Base-by-base conservation (phyloP, 257 asterid genomes). In the Eucommia ulmoides region DNA sequence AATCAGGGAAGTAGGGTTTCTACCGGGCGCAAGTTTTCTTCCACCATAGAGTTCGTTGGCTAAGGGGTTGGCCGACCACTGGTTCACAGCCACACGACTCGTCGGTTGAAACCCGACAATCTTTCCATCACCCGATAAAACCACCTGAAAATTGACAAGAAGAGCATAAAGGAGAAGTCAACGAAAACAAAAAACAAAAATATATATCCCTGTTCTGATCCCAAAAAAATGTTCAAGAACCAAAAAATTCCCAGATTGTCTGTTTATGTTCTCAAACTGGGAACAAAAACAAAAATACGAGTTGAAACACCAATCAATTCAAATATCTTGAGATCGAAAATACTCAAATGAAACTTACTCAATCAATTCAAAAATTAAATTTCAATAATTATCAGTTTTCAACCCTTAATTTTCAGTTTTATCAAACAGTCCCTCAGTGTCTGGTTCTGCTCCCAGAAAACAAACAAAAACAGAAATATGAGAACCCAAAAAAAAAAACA, bases 1-100 rank as follows among this genome's bases (percentile, higher is more conserved):
- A n/a, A n/a, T n/a, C n/a, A n/a, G n/a, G n/a, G n/a, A n/a, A n/a
- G n/a, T n/a, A n/a, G n/a, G n/a, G 24, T 7, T 3, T 52, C 22
- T 78, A 88, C 97, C 97, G 2, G 97, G 95, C 21, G 86, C 72
- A 42, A 77, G 81, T 20, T 58, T 70, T 61, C 71, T 80, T 45
- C 77, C 80, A 53, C 82, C 77, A 51, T 84, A 78, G 45, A 88
- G 70, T 62, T 75, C 95, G 71, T 66, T 79, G 33, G 86, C 71
- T 55, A 88, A 45, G 24, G 97, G 97, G 54, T 84, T 88, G 33
- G 77, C 73, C 18, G 94, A 86, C 97, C 95, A 88, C 16, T 75
- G 76, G 51, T 82, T 88, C 8, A 82, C 95, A 55, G 87, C 97
- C 44, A 77, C 76, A 38, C 89, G 75, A 55, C 75, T 84, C 7